Evolutionary conservation across 805 yeast species (phyloP).

Genomic region (Yarrowia sp.): DNA sequence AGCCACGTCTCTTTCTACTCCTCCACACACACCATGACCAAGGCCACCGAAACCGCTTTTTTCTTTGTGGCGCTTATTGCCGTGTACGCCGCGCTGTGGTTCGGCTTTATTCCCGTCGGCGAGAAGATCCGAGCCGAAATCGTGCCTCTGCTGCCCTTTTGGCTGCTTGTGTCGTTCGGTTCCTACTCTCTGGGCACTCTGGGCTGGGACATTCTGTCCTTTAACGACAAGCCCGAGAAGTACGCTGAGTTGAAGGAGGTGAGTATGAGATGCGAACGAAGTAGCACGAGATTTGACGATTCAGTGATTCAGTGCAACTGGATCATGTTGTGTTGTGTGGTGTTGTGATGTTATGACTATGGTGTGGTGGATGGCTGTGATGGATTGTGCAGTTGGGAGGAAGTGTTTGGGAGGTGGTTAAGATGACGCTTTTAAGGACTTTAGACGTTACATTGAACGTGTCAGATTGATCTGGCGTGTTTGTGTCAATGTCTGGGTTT

Average conservation of each 20-base stretch:
- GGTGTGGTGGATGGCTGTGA: no score
- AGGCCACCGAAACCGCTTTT: conserved; percentile 59
- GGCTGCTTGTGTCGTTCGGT: conserved; percentile 68
- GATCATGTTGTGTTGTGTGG: no score
- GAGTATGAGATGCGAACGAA: conserved; percentile 33
- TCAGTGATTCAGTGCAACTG: no score
- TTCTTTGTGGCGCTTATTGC: conserved; percentile 49
- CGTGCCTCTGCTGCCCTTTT: conserved; percentile 66
- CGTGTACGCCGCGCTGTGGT: conserved; percentile 51
- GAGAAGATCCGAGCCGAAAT: conserved; percentile 50
- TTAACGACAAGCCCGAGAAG: conserved; percentile 68
- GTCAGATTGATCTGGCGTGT: no score
- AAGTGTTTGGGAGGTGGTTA: no score
- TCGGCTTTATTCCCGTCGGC: conserved; percentile 56
- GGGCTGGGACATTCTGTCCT: conserved; percentile 66
- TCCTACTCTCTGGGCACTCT: conserved; percentile 64
- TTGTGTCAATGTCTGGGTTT: no score
- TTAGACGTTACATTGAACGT: no score
- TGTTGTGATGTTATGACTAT: no score
- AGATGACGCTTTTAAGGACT: no score
- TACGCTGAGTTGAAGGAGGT: conserved; percentile 56
- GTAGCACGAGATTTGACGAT: no score
- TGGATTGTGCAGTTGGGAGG: no score
- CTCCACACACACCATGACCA: conserved; percentile 50
- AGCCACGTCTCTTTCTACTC: background rate